Base-by-base conservation (phyloP, 352 stramenopile genomes). In the Blastocystis sp. region DNA sequence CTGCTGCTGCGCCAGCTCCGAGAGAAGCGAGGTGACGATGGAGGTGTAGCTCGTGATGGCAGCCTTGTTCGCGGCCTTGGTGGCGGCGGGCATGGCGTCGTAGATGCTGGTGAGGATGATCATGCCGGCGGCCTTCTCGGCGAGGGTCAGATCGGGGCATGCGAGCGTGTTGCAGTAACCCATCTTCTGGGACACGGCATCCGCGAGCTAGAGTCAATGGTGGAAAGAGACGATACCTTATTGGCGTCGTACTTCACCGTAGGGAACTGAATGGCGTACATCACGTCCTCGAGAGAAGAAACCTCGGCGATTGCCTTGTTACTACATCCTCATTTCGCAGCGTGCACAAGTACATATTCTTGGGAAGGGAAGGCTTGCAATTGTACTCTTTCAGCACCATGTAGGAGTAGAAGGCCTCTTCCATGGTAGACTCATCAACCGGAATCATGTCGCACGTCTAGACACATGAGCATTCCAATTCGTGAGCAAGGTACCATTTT, bases 231-330 rank as follows among this genome's bases (percentile, higher is more conserved):
- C 1, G 3, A 0, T 34, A 76, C 66, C 38, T 60, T 76, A 11
- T 76, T 76, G 1, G 66, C 66, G 48, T 76, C 66, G 28, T 76
- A 76, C 66, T 76, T 42, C 40, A 76, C 38, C 0, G 48, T 76
- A 1, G 66, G 66, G 66, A 76, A 76, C 52, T 76, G 66, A 54
- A 76, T 40, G n/a, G 66, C 66, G 48, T 76, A 76, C 10, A 59
- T 21, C 14, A 76, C 66, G 52, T 76, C 66, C 66, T 59, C 66
- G 2, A 76, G 14, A 34, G 66, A 76, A n/a, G 42, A 40, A 17
- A 76, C n/a, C 24, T 17, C 38, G 4, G 10, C 42, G 52, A 76
- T 48, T 10, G 28, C 38, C 19, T 48, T 24, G 3, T 48, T 60
- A 19, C 66, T 76, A 76, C 19, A 76, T 14, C 6, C 1, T 57